These are phyloP conservation scores for Penicillium sp. DNA, from an alignment of 2,329 filamentous ascomycete species.

Conservation along the genomic window DNA sequence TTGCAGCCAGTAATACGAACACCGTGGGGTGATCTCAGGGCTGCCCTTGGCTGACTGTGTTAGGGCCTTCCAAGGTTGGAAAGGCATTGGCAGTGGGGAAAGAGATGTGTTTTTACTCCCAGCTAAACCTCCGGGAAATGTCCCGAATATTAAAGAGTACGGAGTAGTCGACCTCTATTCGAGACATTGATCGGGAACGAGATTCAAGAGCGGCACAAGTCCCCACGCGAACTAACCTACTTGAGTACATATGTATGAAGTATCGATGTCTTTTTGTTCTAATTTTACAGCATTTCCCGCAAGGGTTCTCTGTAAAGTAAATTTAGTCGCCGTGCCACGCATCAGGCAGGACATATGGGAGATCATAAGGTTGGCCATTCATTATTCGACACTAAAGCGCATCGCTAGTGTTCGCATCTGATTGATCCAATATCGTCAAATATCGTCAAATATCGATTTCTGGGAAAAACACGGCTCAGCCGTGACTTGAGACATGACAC, in stretches of 20 bases:
- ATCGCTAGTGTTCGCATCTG: constrained; percentile 16
- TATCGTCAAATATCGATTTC: constrained; percentile 8
- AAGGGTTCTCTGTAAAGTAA: neutral
- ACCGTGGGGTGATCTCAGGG: neutral
- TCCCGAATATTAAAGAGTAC: neutral
- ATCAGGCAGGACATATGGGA: neutral
- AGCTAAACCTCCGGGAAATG: neutral
- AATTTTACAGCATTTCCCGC: neutral
- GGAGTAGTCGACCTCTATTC: neutral
- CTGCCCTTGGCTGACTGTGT: neutral
- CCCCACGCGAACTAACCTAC: neutral
- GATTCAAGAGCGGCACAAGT: neutral
- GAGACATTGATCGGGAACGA: neutral
- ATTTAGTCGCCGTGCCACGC: constrained; percentile 1
- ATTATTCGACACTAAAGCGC: constrained; percentile 12
- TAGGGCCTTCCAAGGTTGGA: neutral
- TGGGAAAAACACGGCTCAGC: constrained; percentile 12
- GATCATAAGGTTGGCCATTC: neutral
- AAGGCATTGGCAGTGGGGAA: neutral
- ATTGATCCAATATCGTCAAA: constrained; percentile 19
- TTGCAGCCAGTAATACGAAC: neutral
- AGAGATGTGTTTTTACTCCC: neutral
- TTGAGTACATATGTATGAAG: neutral
- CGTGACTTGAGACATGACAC: constrained; percentile 22
- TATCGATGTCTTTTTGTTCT: neutral